phyloP scores from a whole-genome alignment of 148 eudicot species.

The Arctostaphylos glauca region DNA sequence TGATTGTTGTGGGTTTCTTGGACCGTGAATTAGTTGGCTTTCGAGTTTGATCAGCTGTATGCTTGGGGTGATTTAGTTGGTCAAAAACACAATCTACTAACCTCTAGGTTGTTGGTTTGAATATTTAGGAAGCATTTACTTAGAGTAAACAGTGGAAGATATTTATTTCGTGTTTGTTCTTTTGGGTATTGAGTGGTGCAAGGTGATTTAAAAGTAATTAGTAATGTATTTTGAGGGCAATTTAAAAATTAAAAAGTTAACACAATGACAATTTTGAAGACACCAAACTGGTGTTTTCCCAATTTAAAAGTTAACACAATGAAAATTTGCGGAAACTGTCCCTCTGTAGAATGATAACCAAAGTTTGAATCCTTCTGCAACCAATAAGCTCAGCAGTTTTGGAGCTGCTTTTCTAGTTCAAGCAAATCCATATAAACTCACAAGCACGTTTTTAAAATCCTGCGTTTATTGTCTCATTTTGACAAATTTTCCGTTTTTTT shows the following conservation, averaged over 20 bases:
- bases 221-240: too few relatives aligned
- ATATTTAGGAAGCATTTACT: background rate
- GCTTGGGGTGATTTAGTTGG: background rate
- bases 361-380: background rate
- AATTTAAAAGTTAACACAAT: background rate
- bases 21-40: background rate
- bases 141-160: too few relatives aligned
- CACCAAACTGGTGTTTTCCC: too few relatives aligned
- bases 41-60: background rate
- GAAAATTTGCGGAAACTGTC: background rate
- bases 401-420: background rate
- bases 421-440: background rate
- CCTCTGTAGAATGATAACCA: background rate
- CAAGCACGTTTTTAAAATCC: background rate
- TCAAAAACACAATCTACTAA: background rate
- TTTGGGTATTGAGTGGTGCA: too few relatives aligned
- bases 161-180: too few relatives aligned
- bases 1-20: background rate
- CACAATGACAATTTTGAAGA: too few relatives aligned
- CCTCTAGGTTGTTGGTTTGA: background rate
- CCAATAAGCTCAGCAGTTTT: background rate
- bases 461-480: background rate
- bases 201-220: too few relatives aligned
- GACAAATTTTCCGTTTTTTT: background rate
- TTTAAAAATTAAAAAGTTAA: too few relatives aligned